A percentile compares a stretch with the other conserved stretches of the same genome.
phyloP scores from a whole-genome alignment of 768 basidiomycete genomes.

The Trametes cingulata region DNA sequence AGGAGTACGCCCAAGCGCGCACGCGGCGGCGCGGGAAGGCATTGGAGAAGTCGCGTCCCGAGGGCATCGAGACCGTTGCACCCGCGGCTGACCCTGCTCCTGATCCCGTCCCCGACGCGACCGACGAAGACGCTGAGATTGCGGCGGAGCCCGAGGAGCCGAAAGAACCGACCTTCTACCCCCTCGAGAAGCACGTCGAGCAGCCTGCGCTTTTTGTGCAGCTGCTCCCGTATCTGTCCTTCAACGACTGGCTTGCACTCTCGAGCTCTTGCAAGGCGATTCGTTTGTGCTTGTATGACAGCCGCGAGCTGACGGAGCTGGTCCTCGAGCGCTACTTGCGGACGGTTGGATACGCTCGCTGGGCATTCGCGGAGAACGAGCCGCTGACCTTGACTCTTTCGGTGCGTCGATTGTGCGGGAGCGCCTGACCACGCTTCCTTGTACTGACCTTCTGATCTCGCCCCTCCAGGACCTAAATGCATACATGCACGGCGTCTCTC shows the following conservation, averaged over 20 bases:
- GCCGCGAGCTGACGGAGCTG: constrained; percentile 54
- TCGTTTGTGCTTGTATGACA: constrained; percentile 49
- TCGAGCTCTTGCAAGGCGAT: constrained; percentile 55
- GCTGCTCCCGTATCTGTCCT: constrained; percentile 65
- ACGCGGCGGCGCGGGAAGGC: constrained; percentile 41
- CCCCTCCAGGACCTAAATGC: constrained; percentile 69
- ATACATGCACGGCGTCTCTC: constrained; percentile 78
- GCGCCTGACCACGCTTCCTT: neutral
- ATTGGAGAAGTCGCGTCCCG: constrained; percentile 42
- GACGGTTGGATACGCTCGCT: constrained; percentile 72
- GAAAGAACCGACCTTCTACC: constrained; percentile 40
- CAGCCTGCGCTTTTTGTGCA: constrained; percentile 51
- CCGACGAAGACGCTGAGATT: neutral
- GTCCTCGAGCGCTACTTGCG: constrained; percentile 69
- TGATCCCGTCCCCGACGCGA: neutral
- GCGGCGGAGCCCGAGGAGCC: constrained; percentile 26
- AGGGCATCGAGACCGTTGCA: constrained; percentile 33
- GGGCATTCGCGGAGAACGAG: constrained; percentile 52
- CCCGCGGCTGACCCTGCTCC: constrained; percentile 25
- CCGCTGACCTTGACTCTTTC: constrained; percentile 62
- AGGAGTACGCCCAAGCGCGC: constrained; percentile 43
- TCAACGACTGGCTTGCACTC: constrained; percentile 69
- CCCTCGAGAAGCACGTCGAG: constrained; percentile 57
- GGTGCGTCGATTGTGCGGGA: constrained; percentile 40
- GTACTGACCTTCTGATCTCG: neutral